Conservation (phyloP, 1,284 basidiomycete species). For the Moniliella sp. region DNA sequence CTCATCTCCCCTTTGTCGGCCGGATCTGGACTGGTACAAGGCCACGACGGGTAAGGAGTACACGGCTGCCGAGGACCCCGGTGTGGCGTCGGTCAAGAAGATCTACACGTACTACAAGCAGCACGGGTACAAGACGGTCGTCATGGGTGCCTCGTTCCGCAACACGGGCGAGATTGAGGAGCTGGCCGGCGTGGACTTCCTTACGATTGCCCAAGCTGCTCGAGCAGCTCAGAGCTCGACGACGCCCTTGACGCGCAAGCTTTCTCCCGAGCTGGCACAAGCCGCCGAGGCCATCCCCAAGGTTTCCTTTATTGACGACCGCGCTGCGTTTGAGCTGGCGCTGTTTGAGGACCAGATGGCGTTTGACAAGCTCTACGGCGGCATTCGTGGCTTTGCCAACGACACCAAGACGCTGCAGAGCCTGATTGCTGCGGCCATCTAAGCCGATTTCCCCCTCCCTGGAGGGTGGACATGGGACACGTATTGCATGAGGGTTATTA, state of each 20-base stretch:
- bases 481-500: too few relatives aligned
- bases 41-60: constrained; percentile 26
- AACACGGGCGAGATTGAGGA: constrained; percentile 76
- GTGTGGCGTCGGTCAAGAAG: constrained; percentile 77
- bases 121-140: constrained; percentile 90
- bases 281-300: constrained; percentile 48
- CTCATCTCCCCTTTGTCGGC: constrained; percentile 98
- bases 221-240: constrained; percentile 71
- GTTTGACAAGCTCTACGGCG: constrained; percentile 50
- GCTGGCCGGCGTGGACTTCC: constrained; percentile 76
- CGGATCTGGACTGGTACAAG: too few relatives aligned
- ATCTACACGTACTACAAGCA: constrained; percentile 97
- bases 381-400: constrained; percentile 67
- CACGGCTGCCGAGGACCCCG: constrained; percentile 54
- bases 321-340: constrained; percentile 80
- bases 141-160: constrained; percentile 93
- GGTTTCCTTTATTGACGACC: constrained; percentile 69
- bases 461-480: too few relatives aligned
- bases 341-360: constrained; percentile 44
- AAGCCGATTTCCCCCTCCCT: too few relatives aligned
- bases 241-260: constrained; percentile 59
- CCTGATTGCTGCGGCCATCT: too few relatives aligned
- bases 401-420: constrained; percentile 74
- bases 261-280: constrained; percentile 50
- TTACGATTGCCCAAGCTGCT: constrained; percentile 74